These are phyloP conservation scores for Boechera divaricarpa DNA, from an alignment of 345 rosid genomes.

Conservation along the genomic window DNA sequence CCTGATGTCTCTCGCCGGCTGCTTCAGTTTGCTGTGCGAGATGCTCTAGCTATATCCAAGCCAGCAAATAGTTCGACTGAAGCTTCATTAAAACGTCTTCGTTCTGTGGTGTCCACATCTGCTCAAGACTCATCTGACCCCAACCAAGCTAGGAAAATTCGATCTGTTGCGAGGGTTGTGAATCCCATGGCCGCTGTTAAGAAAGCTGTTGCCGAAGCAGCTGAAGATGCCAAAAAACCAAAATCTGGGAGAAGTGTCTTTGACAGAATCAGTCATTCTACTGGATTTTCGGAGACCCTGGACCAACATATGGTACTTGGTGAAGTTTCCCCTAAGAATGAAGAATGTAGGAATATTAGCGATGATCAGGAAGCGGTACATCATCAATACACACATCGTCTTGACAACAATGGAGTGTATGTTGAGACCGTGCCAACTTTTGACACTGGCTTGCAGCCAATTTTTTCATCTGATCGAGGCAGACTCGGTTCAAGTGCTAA, in stretches of 20 bases:
- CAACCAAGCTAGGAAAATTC: constrained; percentile 61
- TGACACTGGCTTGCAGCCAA: constrained; percentile 55
- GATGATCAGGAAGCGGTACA: constrained; percentile 44
- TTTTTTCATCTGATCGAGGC: constrained; percentile 54
- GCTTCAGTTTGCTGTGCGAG: constrained; percentile 95
- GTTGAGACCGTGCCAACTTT: constrained; percentile 46
- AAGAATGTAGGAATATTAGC: constrained; percentile 49
- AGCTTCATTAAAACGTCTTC: constrained; percentile 78
- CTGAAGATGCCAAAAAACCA: constrained; percentile 68
- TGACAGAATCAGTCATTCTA: constrained; percentile 78
- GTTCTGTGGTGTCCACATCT: constrained; percentile 79
- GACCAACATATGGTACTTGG: constrained; percentile 44
- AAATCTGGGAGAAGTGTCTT: constrained; percentile 82
- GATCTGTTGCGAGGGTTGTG: constrained; percentile 70
- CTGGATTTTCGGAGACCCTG: constrained; percentile 45
- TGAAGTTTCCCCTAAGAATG: constrained; percentile 53
- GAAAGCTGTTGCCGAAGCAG: constrained; percentile 95
- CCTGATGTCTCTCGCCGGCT: constrained; percentile 82
- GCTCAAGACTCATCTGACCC: constrained; percentile 50
- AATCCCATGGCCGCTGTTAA: constrained; percentile 75
- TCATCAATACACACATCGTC: constrained; percentile 47
- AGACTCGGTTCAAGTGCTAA: constrained; percentile 49
- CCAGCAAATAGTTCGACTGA: constrained; percentile 56
- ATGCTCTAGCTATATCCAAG: constrained; percentile 79
- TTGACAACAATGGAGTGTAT: constrained; percentile 51